Base-by-base conservation (phyloP, 805 yeast genomes). In the Starmerella kuoi region DNA sequence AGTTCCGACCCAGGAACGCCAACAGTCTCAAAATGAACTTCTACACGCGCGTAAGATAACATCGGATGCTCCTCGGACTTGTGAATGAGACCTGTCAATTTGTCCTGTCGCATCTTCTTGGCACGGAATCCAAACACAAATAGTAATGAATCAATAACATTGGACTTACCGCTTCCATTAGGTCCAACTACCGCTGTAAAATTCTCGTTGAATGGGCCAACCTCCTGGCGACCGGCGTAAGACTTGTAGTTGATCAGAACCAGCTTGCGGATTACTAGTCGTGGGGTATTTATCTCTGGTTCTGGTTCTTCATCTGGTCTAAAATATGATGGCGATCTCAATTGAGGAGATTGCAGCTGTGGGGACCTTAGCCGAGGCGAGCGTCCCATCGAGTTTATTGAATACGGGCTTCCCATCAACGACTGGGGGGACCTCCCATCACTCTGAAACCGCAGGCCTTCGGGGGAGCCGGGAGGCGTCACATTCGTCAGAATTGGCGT, bases 161-260 rank as follows among this genome's bases (percentile, higher is more conserved):
- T 91, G 14, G 97, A 87, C 62, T 91, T 91, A 2, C 99, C 99
- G 11, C 95, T 81, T 7, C 99, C 99, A 60, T 91, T 91, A 4
- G 98, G 98, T 0, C 99, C 99, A 12, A 91, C 96, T 9, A 91
- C 94, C 0, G 99, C 97, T 9, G 95, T 83, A 56, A 91, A 93
- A 4, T 93, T 84, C 28, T 87, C 56, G 43, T 91, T 81, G 61
- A 91, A 91, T 0, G 99, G 99, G 0, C 99, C 99, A 38, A 91
- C 82, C 5, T 74, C 74, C 62, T 91, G 97, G 15, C 70, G 65
- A 0, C 98, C 98, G 1, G 96, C 97, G 58, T 91, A 91, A 0
- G 96, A 86, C 58, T 91, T 91, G 72, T 91, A 91, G 58, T 91
- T 81, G 2, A 78, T 77, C 32, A 93, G 67, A 1, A 79, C 79